Conservation (phyloP, 345 rosid genomes). For the Pistacia integerrima region DNA sequence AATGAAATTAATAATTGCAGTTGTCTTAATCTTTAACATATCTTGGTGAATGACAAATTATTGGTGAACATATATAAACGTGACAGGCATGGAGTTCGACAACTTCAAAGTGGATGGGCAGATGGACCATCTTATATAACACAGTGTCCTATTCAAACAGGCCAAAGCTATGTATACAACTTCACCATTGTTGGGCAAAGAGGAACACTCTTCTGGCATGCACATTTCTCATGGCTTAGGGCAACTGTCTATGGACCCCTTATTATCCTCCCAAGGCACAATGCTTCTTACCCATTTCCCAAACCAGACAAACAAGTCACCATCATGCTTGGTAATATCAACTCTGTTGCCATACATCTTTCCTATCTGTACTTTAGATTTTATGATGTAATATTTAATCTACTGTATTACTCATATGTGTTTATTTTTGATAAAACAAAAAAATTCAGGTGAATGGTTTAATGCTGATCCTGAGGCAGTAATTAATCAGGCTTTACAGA, state of each 20-base stretch:
- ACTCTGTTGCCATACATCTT: neutral
- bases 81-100: conserved; percentile 73
- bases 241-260: conserved; percentile 74
- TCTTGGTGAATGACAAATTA: neutral
- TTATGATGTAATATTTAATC: neutral
- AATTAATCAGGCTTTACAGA: conserved; percentile 61
- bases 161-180: conserved; percentile 64
- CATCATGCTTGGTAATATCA: conserved; percentile 54
- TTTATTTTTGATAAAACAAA: too few species aligned
- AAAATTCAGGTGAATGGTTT: conserved; percentile 69
- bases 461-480: conserved; percentile 67
- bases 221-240: conserved; percentile 74
- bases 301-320: conserved; percentile 74
- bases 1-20: neutral
- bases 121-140: conserved; percentile 80
- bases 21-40: neutral
- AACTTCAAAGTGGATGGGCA: conserved; percentile 75
- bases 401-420: neutral
- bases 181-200: conserved; percentile 73
- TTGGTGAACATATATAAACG: neutral
- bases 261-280: conserved; percentile 60
- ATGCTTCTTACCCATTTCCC: conserved; percentile 63
- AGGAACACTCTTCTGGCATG: conserved; percentile 81
- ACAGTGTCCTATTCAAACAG: conserved; percentile 74
- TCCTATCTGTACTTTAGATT: neutral